phyloP scores from a whole-genome alignment of 768 basidiomycete genomes.

The Plicaturopsis crispa region DNA sequence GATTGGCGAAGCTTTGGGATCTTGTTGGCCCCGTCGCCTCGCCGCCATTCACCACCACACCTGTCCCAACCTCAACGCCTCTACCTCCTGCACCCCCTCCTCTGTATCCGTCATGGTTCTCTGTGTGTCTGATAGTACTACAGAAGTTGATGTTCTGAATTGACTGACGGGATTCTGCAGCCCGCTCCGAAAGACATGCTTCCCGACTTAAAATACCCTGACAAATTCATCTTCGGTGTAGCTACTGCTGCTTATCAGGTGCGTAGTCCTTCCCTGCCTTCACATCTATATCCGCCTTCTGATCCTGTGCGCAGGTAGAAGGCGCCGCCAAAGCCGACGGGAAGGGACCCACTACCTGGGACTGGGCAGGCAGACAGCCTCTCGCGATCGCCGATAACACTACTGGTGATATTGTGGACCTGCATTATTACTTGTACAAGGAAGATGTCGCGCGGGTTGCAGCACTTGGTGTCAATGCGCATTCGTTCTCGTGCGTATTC shows the following conservation, averaged over 20 bases:
- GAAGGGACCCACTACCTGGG: constrained; percentile 41
- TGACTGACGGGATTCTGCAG: too few species aligned
- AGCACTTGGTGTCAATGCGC: constrained; percentile 42
- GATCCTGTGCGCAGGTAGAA: too few species aligned
- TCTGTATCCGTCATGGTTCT: constrained; percentile 39
- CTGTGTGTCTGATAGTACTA: too few species aligned
- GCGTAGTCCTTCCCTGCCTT: too few species aligned
- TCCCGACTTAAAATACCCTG: constrained; percentile 35
- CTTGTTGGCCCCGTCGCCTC: constrained; percentile 35
- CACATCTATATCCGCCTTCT: too few species aligned
- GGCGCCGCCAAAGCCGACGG: constrained; percentile 43
- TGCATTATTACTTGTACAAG: constrained; percentile 47
- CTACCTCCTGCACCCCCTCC: constrained; percentile 36
- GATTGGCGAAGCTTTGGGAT: constrained; percentile 33
- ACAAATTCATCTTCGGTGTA: constrained; percentile 43
- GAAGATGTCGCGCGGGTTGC: constrained; percentile 42
- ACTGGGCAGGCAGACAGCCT: constrained; percentile 36
- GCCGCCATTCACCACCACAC: constrained; percentile 39
- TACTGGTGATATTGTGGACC: constrained; percentile 39
- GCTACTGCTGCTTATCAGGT: constrained; percentile 46
- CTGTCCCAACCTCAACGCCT: constrained; percentile 27
- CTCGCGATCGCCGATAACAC: constrained; percentile 34
- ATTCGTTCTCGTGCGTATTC: constrained; percentile 42
- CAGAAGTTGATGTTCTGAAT: too few species aligned
- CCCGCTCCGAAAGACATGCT: constrained; percentile 35